Evolutionary conservation across 495 filamentous ascomycete genomes (phyloP), one percentile per base, ranked within the genome.

Genomic region (Immersiella caudata): DNA sequence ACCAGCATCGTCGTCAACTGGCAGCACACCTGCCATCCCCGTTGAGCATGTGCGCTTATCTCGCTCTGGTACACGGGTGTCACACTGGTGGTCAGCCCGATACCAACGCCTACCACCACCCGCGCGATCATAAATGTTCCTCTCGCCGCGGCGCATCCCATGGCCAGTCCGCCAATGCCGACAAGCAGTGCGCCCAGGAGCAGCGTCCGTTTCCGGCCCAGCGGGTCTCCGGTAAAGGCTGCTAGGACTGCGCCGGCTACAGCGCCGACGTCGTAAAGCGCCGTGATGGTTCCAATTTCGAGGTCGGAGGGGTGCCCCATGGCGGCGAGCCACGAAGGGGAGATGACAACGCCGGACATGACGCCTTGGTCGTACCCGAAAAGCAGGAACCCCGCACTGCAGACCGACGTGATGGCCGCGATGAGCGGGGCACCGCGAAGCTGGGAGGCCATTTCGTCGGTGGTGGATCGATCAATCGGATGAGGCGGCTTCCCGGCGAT

Each of bases 41-140:
- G 79, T 26, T 79, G 81, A 27, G 82, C 79, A 18, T 82, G 79
- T 64, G 83, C 77, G 0, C 82, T 83, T 69, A 82, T 81, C 70
- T 87, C 85, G 4, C 83, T 81, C 46, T 88, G 77, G 65, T 85
- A 88, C 11, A 90, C 87, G 1, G 86, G 87, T 22, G 87, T 85
- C 21, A 83, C 82, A 74, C 86, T 88, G 20, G 82, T 85, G 67
- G 86, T 81, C 36, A 88, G 74, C 6, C 87, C 88, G 36, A 89
- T 85, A n/a, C 86, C 89, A 77, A 87, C 86, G n/a, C 89, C 87
- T 5, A 88, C 85, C 0, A 90, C 74, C 25, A 89, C 84, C 12
- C 88, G 82, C 4, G 88, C 87, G 50, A 85, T 77, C 12, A 89
- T 79, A 61, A 75, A 75, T 36, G 76, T 69, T 21, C 27, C 52